Evolutionary conservation across 768 basidiomycete species (phyloP).

Genomic region (Suillus plorans): DNA sequence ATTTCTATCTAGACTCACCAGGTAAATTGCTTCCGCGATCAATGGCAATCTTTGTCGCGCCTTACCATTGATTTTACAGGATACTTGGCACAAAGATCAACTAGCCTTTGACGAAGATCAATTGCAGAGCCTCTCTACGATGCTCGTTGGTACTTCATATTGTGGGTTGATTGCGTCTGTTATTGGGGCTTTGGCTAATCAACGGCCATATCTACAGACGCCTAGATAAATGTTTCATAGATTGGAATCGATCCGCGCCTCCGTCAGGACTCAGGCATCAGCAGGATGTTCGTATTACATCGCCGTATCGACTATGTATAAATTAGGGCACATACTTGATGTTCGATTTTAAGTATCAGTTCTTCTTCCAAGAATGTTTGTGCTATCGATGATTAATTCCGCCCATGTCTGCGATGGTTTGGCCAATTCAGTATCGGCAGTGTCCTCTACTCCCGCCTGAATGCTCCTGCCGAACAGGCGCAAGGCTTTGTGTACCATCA

Average conservation of each 20-base stretch:
- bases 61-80: conserved; percentile 43
- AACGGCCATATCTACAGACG: conserved; percentile 26
- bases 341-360: background rate
- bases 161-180: conserved; percentile 45
- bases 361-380: conserved; percentile 1
- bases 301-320: conserved; percentile 6
- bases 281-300: conserved; percentile 7
- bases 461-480: background rate
- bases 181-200: conserved; percentile 14
- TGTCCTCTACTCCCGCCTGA: background rate
- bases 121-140: conserved; percentile 79
- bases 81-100: conserved; percentile 92
- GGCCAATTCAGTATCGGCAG: background rate
- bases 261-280: background rate
- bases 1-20: conserved; percentile 53
- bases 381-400: conserved; percentile 3
- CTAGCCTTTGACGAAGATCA: conserved; percentile 87
- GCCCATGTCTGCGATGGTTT: background rate
- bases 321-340: conserved; percentile 5
- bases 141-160: conserved; percentile 89
- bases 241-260: conserved; percentile 9
- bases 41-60: conserved; percentile 7
- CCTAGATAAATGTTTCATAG: conserved; percentile 12
- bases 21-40: conserved; percentile 33
- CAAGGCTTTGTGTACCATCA: background rate